A percentile compares a stretch with the other conserved stretches of the same genome.
Evolutionary conservation across 1,139 yeast species (phyloP).

Genomic region (Suhomyces panamericanus): DNA sequence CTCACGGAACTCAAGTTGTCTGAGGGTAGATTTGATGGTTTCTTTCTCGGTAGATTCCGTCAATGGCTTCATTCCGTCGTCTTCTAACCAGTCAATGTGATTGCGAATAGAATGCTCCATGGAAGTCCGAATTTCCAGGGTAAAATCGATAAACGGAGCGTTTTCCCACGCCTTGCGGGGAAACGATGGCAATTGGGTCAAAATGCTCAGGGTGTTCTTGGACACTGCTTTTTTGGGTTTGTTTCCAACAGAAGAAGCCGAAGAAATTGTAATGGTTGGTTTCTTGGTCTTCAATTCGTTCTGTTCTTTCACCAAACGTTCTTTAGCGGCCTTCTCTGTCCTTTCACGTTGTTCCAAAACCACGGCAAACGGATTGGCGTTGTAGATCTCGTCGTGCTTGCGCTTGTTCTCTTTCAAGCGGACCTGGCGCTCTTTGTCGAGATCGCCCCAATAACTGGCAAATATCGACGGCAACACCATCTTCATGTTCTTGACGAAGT

Average conservation of each 20-base stretch:
- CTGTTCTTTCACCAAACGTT: constrained; percentile 38
- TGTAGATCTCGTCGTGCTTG: constrained; percentile 54
- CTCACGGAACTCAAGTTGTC: constrained; percentile 63
- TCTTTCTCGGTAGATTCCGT: not conserved
- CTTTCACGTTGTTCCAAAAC: constrained; percentile 53
- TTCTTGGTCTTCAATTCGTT: constrained; percentile 41
- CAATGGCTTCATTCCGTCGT: constrained; percentile 8
- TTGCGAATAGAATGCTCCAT: constrained; percentile 56
- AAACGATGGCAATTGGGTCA: constrained; percentile 31
- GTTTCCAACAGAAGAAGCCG: not conserved
- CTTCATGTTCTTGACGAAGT: constrained; percentile 77
- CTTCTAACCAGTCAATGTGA: constrained; percentile 55
- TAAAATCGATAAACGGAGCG: constrained; percentile 55
- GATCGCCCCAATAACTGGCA: constrained; percentile 70
- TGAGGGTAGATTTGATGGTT: constrained; percentile 23
- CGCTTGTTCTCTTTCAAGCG: constrained; percentile 45
- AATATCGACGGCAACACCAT: constrained; percentile 87
- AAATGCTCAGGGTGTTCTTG: not conserved
- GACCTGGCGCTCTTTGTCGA: constrained; percentile 59
- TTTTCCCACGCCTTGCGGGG: constrained; percentile 67
- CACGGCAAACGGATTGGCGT: constrained; percentile 70
- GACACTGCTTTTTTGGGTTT: not conserved
- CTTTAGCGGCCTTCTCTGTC: constrained; percentile 45
- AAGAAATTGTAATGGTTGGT: constrained; percentile 38
- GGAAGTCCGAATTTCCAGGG: constrained; percentile 48